A percentile compares a stretch with the other conserved stretches of the same genome.
Conservation (phyloP, 768 basidiomycete genomes). For the Suillus subluteus region DNA sequence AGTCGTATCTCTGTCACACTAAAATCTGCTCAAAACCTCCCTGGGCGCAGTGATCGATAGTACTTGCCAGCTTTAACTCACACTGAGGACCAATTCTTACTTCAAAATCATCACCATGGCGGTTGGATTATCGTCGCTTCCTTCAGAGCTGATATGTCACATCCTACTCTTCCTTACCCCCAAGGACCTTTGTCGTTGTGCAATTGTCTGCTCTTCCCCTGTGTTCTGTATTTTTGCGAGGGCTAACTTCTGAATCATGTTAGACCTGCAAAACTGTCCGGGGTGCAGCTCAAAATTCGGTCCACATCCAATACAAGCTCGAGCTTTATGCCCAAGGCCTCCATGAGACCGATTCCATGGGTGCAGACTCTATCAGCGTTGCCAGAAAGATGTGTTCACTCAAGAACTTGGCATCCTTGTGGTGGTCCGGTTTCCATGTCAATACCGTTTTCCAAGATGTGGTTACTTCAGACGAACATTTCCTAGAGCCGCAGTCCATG, state of each 20-base stretch:
- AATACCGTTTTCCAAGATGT: not conserved
- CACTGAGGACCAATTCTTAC: not conserved
- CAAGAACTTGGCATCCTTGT: slow-evolving; percentile 1
- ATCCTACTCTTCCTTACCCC: not conserved
- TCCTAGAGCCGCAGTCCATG: too few relatives aligned
- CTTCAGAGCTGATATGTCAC: not conserved
- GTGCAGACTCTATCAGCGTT: not conserved
- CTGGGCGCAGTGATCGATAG: not conserved
- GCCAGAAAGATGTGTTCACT: not conserved
- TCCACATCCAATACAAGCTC: slow-evolving; percentile 1
- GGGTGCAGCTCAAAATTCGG: not conserved
- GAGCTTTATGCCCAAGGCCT: slow-evolving; percentile 4
- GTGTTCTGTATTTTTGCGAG: not conserved
- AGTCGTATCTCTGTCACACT: too few relatives aligned
- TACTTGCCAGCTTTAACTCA: not conserved
- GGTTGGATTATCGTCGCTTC: not conserved
- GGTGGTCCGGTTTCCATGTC: not conserved
- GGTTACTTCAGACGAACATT: not conserved
- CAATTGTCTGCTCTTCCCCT: not conserved
- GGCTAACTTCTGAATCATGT: not conserved
- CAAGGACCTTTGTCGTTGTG: not conserved
- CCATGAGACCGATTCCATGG: too few relatives aligned
- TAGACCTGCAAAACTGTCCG: not conserved
- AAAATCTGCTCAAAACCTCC: too few relatives aligned
- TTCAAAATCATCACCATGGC: not conserved